Base-by-base conservation (phyloP, 2,329 filamentous ascomycete genomes). In the Hortaea werneckii region DNA sequence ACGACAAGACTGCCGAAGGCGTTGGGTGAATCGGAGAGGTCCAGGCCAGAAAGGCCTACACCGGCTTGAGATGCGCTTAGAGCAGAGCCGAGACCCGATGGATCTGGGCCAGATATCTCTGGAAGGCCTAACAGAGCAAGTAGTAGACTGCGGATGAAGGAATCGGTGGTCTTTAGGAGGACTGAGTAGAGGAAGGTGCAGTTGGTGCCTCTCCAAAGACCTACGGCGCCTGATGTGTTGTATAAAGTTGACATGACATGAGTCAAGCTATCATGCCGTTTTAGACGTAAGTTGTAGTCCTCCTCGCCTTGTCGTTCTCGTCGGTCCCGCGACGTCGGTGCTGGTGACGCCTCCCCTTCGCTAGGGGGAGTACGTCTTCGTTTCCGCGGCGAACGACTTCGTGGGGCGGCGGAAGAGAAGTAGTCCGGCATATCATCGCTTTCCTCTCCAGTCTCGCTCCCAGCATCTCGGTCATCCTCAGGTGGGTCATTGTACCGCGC, bases 141-240 rank as follows among this genome's bases (percentile, higher is more conserved):
- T n/a, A 96, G 74, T 43, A 95, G 76, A 58, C 87, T 92, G 57
- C 88, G 79, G 7, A 89, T 85, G 82, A 94, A 98, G 56, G 87
- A 89, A 64, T 96, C 92, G 29, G 95, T 71, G 6, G 94, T 83
- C 8, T 87, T 87, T 51, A 89, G 79, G 12, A 96, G 74, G 40
- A 95, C 79, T 0, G 82, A 85, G 67, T 96, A 95, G 42, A 96
- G 74, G 60, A 96, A 98, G 1, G 88, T 94, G 10, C 85, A 80
- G 62, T 96, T 96, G 34, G 88, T 87, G 6, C 83, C 77, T 65
- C 95, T 95, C 89, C 90, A 98, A 5, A 95, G 82, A 4, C 92
- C 92, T 75, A 88, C 89, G 0, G 83, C 83, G 32, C 88, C 87
- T 62, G 94, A 90, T 55, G 85, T 90, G 41, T 83, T 77, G 86